These are phyloP conservation scores for Coemansia sp. DNA, from an alignment of 192 early-diverging fungal genomes.

Conservation along the genomic window DNA sequence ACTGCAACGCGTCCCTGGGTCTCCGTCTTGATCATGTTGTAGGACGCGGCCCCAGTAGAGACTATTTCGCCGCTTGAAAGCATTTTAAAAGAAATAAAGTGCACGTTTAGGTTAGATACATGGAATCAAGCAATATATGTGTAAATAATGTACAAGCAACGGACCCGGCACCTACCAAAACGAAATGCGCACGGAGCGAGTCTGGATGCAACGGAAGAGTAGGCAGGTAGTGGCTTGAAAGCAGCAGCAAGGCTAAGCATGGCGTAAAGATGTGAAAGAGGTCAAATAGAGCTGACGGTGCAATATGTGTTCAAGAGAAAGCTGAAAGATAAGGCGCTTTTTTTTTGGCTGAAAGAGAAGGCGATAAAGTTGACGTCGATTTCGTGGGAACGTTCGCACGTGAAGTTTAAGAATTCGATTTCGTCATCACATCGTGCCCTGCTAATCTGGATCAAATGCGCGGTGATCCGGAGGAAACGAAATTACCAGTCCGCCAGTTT, in stretches of 20 bases:
- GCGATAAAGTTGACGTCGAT: no score
- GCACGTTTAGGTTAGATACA: background rate
- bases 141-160: background rate
- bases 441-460: no score
- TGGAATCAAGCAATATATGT: background rate
- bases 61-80: constrained; percentile 22
- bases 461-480: no score
- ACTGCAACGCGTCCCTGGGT: constrained; percentile 80
- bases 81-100: background rate
- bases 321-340: background rate
- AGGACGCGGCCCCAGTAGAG: constrained; percentile 26
- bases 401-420: no score
- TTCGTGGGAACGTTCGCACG: no score
- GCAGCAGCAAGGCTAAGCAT: constrained; percentile 29
- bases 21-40: constrained; percentile 63
- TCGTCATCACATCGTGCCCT: no score
- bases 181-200: constrained; percentile 11
- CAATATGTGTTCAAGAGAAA: no score
- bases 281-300: background rate
- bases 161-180: constrained; percentile 20
- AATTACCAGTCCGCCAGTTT: no score
- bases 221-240: background rate
- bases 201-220: background rate
- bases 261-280: background rate
- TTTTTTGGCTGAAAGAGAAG: constrained; percentile 1